phyloP scores from a whole-genome alignment of 2,329 filamentous ascomycete genomes.

The Fusarium newnesense region DNA sequence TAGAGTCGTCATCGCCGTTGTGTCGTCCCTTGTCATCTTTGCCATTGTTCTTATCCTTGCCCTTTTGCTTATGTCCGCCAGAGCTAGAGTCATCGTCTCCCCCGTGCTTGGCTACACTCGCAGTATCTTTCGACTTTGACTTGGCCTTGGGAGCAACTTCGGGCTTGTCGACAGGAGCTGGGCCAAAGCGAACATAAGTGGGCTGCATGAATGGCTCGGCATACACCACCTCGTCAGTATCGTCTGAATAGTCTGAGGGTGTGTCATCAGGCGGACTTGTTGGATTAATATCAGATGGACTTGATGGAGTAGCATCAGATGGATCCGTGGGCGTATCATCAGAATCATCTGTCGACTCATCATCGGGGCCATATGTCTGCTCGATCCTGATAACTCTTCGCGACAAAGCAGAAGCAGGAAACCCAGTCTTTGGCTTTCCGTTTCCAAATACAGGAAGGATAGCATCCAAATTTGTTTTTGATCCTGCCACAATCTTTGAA shows the following conservation, averaged over 20 bases:
- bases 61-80: not conserved
- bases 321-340: not conserved
- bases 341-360: not conserved
- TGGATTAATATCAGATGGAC: not conserved
- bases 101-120: not conserved
- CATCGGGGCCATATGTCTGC: not conserved
- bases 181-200: not conserved
- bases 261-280: not conserved
- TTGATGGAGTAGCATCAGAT: not conserved
- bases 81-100: not conserved
- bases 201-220: slow-evolving; percentile 15
- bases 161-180: not conserved
- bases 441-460: not conserved
- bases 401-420: not conserved
- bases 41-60: slow-evolving; percentile 2
- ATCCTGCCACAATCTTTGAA: not conserved
- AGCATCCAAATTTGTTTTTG: not conserved
- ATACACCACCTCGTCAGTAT: not conserved
- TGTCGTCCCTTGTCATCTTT: not conserved
- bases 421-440: not conserved
- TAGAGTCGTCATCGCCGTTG: not conserved
- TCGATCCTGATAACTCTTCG: not conserved
- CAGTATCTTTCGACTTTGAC: not conserved
- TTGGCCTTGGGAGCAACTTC: not conserved
- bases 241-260: not conserved